These are phyloP conservation scores for Castanea crenata DNA, from an alignment of 306 rosid genomes.

Conservation along the genomic window DNA sequence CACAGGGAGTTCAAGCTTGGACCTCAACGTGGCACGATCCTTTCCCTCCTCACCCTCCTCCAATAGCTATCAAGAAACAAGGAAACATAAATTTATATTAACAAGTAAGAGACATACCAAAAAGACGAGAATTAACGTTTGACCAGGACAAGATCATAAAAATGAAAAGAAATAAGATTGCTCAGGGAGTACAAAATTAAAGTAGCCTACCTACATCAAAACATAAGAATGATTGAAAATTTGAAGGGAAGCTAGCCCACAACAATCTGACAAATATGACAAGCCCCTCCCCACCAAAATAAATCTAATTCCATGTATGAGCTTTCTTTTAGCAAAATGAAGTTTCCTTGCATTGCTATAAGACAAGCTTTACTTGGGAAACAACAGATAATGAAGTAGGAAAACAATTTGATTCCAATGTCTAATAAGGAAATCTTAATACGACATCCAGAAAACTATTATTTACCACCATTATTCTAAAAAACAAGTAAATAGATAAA, in stretches of 20 bases:
- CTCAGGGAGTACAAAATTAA: not conserved
- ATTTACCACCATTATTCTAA: no score
- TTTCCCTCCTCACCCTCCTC: slow-evolving; percentile 98
- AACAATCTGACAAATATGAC: not conserved
- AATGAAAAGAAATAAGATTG: not conserved
- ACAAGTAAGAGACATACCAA: slow-evolving; percentile 17
- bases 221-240: not conserved
- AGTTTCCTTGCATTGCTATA: not conserved
- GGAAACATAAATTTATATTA: slow-evolving; percentile 12
- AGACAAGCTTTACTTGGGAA: not conserved
- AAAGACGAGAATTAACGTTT: slow-evolving; percentile 1
- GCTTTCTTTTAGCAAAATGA: not conserved
- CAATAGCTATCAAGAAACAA: slow-evolving; percentile 56
- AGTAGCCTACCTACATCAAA: not conserved
- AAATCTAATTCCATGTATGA: not conserved
- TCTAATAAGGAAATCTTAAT: not conserved
- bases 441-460: not conserved
- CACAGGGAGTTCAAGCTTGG: slow-evolving; percentile 98
- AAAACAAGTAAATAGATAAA: no score
- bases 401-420: not conserved
- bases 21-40: slow-evolving; percentile 81
- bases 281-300: not conserved
- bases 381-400: not conserved
- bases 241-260: not conserved
- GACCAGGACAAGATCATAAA: not conserved